Evolutionary conservation across 1,139 yeast species (phyloP).

Genomic region (Entelexis paramagnoliae): DNA sequence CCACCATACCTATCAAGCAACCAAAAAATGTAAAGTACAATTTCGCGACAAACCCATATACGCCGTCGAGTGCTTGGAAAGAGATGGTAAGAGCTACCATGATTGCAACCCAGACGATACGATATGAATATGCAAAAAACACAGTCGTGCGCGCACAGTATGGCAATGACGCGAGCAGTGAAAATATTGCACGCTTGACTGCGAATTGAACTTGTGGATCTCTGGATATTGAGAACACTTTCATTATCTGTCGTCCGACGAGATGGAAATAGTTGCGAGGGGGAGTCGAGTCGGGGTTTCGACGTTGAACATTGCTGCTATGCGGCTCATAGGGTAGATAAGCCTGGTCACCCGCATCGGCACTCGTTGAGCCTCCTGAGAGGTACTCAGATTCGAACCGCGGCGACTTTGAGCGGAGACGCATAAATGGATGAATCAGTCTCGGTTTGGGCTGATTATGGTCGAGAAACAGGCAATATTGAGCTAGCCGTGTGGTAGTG

Average conservation of each 20-base stretch:
- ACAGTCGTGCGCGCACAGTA: conserved; percentile 26
- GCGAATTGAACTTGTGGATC: conserved; percentile 23
- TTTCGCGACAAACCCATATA: conserved; percentile 27
- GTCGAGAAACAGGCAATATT: conserved; percentile 9
- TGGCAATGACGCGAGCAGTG: conserved; percentile 25
- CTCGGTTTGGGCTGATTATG: neutral
- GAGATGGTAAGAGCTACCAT: conserved; percentile 28
- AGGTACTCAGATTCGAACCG: conserved; percentile 11
- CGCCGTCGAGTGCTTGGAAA: conserved; percentile 30
- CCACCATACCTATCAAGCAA: conserved; percentile 28
- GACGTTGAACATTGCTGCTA: conserved; percentile 15
- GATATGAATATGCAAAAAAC: conserved; percentile 26
- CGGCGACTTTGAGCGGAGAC: conserved; percentile 3
- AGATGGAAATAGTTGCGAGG: conserved; percentile 27
- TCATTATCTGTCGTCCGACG: conserved; percentile 23
- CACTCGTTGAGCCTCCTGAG: neutral
- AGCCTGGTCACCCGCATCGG: neutral
- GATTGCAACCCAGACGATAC: conserved; percentile 30
- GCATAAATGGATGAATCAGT: conserved; percentile 9
- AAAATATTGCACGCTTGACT: conserved; percentile 25
- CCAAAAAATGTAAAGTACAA: conserved; percentile 28
- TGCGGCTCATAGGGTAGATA: neutral
- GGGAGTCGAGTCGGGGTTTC: conserved; percentile 30
- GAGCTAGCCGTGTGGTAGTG: neutral
- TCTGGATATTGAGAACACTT: conserved; percentile 14